Evolutionary conservation across 1,139 yeast genomes (phyloP), one percentile per base, ranked within the genome.

Genomic region (Blastobotrys malaysiensis): DNA sequence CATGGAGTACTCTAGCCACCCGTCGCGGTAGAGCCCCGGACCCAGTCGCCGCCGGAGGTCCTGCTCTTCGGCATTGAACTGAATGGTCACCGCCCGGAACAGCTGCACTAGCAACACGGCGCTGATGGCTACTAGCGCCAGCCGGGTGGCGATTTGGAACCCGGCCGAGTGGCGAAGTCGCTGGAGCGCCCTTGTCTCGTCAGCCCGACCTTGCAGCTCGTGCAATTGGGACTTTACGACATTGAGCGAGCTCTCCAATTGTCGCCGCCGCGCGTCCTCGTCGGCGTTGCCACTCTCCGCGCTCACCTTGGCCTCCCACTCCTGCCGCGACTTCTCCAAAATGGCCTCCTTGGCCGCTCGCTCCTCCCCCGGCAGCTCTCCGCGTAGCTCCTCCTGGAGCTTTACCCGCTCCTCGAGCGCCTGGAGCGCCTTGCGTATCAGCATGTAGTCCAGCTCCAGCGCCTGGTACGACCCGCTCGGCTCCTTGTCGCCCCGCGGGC

Each of bases 391-490:
- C 44, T 61, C 62, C 24, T 57, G 61, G 13, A 59, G 51, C 14
- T 57, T 50, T 1, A 62, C 52, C 7, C 64, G 55, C 21, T 60
- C 61, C 46, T 61, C 59, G 11, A 62, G 46, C 6, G 55, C 58
- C 19, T 55, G 53, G 16, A 62, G 47, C n/a, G 60, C 51, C 53
- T 60, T 57, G 9, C 59, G 53, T 18, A 62, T 56, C 55, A 59
- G 54, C 62, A 61, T 56, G 48, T 57, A 57, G 52, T 61, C 63
- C 24, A 60, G 49, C 20, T 57, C 58, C 39, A 61, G 52, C 5
- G 61, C 53, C 11, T 52, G 49, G 13, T 43, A 45, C 45, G 50
- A 20, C 14, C 26, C 9, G 9, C 21, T 14, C 21, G 22, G 16
- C 43, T 47, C 44, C 27, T 26, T 18, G 24, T 19, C 24, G 18